These are phyloP conservation scores for Penicillium sp. DNA, from an alignment of 2,329 filamentous ascomycete species.

Conservation along the genomic window DNA sequence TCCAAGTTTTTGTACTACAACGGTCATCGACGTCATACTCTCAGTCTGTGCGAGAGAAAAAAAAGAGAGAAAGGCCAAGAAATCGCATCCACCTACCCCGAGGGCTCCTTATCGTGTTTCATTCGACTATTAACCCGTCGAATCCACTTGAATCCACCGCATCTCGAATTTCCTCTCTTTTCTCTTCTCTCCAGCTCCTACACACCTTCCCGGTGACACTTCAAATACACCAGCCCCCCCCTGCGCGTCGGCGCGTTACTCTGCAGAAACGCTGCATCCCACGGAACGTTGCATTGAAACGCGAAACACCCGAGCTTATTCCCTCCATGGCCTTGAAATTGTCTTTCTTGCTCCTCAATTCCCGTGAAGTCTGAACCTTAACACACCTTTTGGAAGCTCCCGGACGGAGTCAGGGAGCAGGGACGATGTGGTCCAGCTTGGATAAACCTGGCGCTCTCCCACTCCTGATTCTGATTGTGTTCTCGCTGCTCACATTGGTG, in stretches of 20 bases:
- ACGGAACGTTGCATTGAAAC: slow-evolving; percentile 7
- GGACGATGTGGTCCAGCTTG: slow-evolving; percentile 38
- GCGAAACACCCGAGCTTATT: slow-evolving; percentile 1
- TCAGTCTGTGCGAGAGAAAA: neutral
- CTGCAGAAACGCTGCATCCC: slow-evolving; percentile 1
- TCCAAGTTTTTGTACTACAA: neutral
- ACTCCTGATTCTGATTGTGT: slow-evolving; percentile 35
- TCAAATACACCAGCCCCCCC: neutral
- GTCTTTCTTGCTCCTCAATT: slow-evolving; percentile 2
- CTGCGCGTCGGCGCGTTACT: slow-evolving; percentile 4
- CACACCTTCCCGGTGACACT: too few species aligned
- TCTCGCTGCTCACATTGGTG: slow-evolving; percentile 36
- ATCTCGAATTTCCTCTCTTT: neutral
- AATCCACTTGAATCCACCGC: neutral
- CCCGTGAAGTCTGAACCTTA: neutral
- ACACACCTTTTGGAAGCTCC: slow-evolving; percentile 3
- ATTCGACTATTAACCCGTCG: neutral
- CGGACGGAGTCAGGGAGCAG: slow-evolving; percentile 64
- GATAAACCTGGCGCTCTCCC: slow-evolving; percentile 37
- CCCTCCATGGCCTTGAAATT: slow-evolving; percentile 14
- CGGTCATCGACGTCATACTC: slow-evolving; percentile 4
- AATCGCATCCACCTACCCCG: neutral
- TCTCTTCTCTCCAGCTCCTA: neutral
- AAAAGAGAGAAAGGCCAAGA: neutral
- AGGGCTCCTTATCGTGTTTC: neutral